Evolutionary conservation across 192 early-diverging fungal species (phyloP).

Genomic region (Funneliformis geosporum): DNA sequence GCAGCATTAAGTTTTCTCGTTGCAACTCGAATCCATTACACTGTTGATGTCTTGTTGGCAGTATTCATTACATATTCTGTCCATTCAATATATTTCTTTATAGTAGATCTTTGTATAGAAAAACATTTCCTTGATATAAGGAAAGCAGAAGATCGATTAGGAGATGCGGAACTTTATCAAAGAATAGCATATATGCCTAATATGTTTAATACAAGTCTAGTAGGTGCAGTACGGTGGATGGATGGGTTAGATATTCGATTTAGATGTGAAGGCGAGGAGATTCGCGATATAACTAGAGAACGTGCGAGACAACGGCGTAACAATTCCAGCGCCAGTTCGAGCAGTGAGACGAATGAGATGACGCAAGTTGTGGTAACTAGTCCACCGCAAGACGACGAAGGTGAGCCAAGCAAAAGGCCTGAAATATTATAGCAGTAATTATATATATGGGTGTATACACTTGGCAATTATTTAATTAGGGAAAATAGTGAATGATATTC

Average conservation of each 20-base stretch:
- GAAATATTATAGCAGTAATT: neutral
- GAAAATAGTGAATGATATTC: too few species aligned
- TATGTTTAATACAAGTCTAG: slow-evolving; percentile 45
- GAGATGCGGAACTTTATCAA: slow-evolving; percentile 41
- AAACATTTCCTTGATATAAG: slow-evolving; percentile 41
- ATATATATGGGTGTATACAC: neutral
- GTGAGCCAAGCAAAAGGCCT: neutral
- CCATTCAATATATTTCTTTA: slow-evolving; percentile 58
- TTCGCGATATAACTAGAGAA: neutral
- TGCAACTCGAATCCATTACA: slow-evolving; percentile 45
- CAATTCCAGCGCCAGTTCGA: neutral
- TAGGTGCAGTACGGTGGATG: slow-evolving; percentile 42
- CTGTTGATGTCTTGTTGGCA: slow-evolving; percentile 45
- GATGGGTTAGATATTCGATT: slow-evolving; percentile 46
- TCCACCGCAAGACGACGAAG: neutral
- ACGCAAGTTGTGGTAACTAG: neutral
- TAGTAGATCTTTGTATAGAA: slow-evolving; percentile 44
- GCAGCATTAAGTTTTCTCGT: slow-evolving; percentile 41
- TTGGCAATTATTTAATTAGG: too few species aligned
- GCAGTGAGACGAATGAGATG: neutral
- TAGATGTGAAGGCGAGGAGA: neutral
- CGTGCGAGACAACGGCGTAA: neutral
- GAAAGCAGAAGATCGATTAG: slow-evolving; percentile 33
- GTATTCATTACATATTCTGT: slow-evolving; percentile 57
- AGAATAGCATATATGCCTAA: slow-evolving; percentile 43